A percentile compares a stretch with the other conserved stretches of the same genome.
Evolutionary conservation across 768 basidiomycete genomes (phyloP).

Genomic region (Cystofilobasidium ferigula): DNA sequence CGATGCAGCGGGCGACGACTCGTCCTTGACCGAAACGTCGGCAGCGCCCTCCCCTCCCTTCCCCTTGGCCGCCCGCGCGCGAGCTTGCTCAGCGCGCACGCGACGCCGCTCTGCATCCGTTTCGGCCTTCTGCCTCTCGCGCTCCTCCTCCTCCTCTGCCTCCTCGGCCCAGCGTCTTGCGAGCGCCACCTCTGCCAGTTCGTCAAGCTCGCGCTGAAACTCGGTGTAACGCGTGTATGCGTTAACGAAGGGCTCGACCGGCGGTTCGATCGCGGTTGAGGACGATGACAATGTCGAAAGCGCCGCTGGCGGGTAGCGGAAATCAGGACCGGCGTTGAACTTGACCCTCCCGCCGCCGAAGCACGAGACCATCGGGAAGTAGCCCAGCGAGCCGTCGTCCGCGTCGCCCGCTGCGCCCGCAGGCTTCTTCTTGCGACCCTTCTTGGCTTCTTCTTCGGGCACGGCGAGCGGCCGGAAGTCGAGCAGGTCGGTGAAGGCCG

Average conservation of each 20-base stretch:
- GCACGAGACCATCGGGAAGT: constrained; percentile 86
- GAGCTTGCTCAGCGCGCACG: neutral
- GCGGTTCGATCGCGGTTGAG: neutral
- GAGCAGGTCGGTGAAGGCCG: constrained; percentile 77
- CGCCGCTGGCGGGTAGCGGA: constrained; percentile 54
- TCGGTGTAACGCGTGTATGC: neutral
- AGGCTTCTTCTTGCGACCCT: constrained; percentile 56
- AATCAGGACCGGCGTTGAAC: constrained; percentile 82
- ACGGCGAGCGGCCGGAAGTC: constrained; percentile 75
- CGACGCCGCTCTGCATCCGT: neutral
- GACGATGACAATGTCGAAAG: neutral
- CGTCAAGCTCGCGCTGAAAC: constrained; percentile 17
- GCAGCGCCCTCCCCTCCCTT: neutral
- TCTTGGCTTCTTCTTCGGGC: constrained; percentile 49
- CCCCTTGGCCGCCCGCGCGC: neutral
- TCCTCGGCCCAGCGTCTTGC: neutral
- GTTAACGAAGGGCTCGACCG: neutral
- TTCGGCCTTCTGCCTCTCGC: neutral
- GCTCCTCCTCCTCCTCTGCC: neutral
- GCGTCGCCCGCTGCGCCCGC: constrained; percentile 39
- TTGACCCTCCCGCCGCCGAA: constrained; percentile 78
- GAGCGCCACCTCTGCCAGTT: constrained; percentile 6
- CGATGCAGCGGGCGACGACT: neutral
- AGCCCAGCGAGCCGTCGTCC: constrained; percentile 89
- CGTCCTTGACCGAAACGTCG: neutral